Evolutionary conservation across 148 eudicot genomes (phyloP).

Genomic region (Spergularia bocconei): DNA sequence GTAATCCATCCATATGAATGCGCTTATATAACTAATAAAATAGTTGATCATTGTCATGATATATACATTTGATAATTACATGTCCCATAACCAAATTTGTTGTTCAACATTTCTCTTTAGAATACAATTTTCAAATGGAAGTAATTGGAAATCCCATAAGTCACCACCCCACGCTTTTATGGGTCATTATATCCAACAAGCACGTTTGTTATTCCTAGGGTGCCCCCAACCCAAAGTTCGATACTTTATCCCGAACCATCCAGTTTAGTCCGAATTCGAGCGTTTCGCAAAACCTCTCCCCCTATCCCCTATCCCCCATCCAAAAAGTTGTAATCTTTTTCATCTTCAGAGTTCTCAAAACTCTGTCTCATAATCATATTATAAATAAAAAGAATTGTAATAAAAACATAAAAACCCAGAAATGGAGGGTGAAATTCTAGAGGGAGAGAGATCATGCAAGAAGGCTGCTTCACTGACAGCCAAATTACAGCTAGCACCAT

Average conservation of each 20-base stretch:
- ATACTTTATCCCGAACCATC: too few species aligned
- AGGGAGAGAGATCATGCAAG: slow-evolving; percentile 71
- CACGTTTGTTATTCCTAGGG: slow-evolving; percentile 53
- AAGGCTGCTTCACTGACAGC: slow-evolving; percentile 85
- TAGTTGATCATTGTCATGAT: background rate
- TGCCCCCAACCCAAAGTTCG: background rate
- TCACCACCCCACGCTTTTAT: slow-evolving; percentile 42
- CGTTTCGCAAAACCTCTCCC: too few species aligned
- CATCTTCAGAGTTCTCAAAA: background rate
- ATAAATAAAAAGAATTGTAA: background rate
- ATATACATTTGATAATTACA: slow-evolving; percentile 14
- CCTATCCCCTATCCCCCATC: too few species aligned
- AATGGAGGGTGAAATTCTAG: slow-evolving; percentile 2
- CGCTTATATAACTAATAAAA: background rate
- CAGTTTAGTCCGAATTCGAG: too few species aligned
- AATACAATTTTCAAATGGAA: background rate
- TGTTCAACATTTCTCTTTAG: slow-evolving; percentile 11
- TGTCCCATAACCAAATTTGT: slow-evolving; percentile 27
- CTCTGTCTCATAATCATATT: background rate
- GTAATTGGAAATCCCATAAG: slow-evolving; percentile 17
- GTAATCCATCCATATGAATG: background rate
- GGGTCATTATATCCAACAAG: slow-evolving; percentile 58
- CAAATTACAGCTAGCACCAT: slow-evolving; percentile 66
- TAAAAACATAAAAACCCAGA: slow-evolving; percentile 12
- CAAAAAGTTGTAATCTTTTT: slow-evolving; percentile 16